Percentiles rank a stretch among this genome's conserved stretches.
Evolutionary conservation across 345 rosid genomes (phyloP).

Genomic region (Orychophragmus violaceus): DNA sequence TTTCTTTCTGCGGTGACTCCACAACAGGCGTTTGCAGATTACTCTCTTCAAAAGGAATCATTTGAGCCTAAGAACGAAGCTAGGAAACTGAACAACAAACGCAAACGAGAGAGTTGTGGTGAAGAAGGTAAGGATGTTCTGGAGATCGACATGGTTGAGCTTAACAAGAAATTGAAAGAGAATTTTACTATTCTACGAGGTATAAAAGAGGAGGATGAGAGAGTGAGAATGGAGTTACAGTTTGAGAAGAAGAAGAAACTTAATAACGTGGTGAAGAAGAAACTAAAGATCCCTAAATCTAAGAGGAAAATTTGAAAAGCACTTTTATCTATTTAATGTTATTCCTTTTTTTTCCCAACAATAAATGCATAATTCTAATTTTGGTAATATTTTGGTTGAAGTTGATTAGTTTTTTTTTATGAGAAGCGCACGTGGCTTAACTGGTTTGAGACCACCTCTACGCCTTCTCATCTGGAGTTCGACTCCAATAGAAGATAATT

Average conservation of each 20-base stretch:
- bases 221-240: slow-evolving; percentile 40
- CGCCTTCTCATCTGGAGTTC: no score
- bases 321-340: neutral
- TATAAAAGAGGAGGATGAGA: slow-evolving; percentile 60
- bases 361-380: neutral
- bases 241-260: slow-evolving; percentile 37
- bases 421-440: no score
- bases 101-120: slow-evolving; percentile 37
- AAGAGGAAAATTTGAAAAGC: slow-evolving; percentile 17
- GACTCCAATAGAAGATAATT: no score
- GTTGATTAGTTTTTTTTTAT: neutral
- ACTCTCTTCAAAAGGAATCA: slow-evolving; percentile 48
- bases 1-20: slow-evolving; percentile 49
- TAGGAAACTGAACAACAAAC: slow-evolving; percentile 44
- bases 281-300: slow-evolving; percentile 22
- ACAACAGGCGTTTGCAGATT: slow-evolving; percentile 60
- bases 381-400: no score
- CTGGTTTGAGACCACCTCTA: no score
- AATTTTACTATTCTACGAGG: slow-evolving; percentile 48
- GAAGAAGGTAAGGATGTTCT: neutral
- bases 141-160: slow-evolving; percentile 38
- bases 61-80: slow-evolving; percentile 32
- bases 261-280: slow-evolving; percentile 32
- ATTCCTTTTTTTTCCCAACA: neutral
- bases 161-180: slow-evolving; percentile 44